phyloP scores from a whole-genome alignment of 306 rosid genomes.

The Dalbergia oliveri region DNA sequence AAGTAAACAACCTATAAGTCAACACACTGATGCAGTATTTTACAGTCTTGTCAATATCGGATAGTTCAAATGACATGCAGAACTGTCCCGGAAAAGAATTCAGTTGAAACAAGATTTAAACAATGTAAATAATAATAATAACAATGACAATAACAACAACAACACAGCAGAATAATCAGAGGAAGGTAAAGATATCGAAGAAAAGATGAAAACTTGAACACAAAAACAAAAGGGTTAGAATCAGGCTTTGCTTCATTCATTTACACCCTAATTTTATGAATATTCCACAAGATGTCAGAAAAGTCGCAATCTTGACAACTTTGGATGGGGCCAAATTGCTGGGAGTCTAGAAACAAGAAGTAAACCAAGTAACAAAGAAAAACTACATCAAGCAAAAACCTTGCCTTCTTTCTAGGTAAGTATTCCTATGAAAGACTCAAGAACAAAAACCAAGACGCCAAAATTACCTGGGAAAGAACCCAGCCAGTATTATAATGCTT shows the following conservation, averaged over 20 bases:
- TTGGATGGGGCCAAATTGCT: neutral
- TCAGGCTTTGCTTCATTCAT: no score
- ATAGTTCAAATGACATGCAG: neutral
- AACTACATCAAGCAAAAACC: conserved; percentile 35
- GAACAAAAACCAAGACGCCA: conserved; percentile 4
- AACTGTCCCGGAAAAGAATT: no score
- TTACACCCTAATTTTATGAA: neutral
- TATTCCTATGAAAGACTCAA: neutral
- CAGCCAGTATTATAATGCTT: conserved; percentile 97
- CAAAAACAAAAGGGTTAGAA: no score
- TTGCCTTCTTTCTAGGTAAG: conserved; percentile 29
- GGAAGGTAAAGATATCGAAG: no score
- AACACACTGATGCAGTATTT: no score
- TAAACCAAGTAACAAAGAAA: neutral
- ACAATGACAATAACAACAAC: no score
- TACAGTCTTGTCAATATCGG: no score
- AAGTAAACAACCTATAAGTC: neutral
- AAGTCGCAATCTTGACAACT: neutral
- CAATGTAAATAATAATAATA: no score
- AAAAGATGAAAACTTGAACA: no score
- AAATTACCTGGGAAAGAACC: conserved; percentile 96
- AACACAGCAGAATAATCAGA: no score
- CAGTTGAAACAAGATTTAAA: no score
- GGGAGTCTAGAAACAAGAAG: neutral
- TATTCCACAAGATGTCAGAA: neutral